Base-by-base conservation (phyloP, 1,284 basidiomycete species). In the Anthracocystis walkeri region DNA sequence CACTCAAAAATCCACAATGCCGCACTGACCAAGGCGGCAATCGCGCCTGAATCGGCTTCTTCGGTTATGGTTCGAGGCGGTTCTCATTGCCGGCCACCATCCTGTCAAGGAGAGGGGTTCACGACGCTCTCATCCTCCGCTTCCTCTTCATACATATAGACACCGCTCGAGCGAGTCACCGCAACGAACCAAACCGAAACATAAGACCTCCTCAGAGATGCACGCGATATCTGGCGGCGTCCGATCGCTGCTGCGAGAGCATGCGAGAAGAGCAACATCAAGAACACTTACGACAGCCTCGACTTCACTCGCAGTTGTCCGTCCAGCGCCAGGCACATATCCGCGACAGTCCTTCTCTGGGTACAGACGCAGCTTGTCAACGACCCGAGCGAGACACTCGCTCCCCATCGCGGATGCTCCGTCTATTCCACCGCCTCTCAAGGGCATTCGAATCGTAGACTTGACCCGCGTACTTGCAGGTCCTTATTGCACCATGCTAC, bases 391-490 rank as follows among this genome's bases (percentile, higher is more conserved):
- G 12, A 50, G 65, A 10, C 45, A 7, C 14, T 73, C 64, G 16
- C 27, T 18, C 3, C 6, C 48, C 0, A 48, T 21, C 51, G 50
- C 41, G 12, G 66, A 70, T 16, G 59, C 33, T 7, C 80, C 83
- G 3, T 82, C 56, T 53, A 79, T 84, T 23, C 78, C 79, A 11
- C 92, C 92, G 0, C 94, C 94, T 3, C 87, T 97, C 58, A 87
- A 89, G 65, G 93, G 92, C 25, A 88, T 95, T 81, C 90, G 89
- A 75, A 89, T 97, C 42, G 88, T 97, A 21, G 94, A 97, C 86
- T 87, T 96, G 55, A 94, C 94, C 12, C 89, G 94, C 41, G 92
- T 97, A 1, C 87, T 97, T 49, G 95, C 94, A 21, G 95, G 94
- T 0, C 94, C 94, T 14, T 93, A 92, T 7, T 90, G 91, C 29